Percentiles rank a stretch among this genome's conserved stretches.
These are phyloP conservation scores for Forsythia viridissima DNA, from an alignment of 257 asterid species.

Conservation along the genomic window DNA sequence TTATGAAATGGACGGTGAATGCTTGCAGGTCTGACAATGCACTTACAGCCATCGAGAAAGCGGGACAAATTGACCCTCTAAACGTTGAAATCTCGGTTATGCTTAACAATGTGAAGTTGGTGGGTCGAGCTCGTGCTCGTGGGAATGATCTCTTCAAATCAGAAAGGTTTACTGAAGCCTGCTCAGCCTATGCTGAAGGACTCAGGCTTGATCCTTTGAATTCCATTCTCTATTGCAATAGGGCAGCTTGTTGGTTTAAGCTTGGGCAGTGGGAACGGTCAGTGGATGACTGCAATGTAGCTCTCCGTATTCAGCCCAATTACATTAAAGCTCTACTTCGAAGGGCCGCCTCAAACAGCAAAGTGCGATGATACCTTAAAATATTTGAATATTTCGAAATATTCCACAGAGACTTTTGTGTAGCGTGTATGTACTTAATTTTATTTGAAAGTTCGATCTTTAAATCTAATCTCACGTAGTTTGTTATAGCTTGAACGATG, in stretches of 20 bases:
- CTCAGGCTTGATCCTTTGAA: slow-evolving; percentile 73
- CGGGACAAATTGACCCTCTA: slow-evolving; percentile 58
- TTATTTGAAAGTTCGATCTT: not conserved
- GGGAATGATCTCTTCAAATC: slow-evolving; percentile 90
- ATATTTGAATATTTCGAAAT: not conserved
- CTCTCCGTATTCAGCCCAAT: slow-evolving; percentile 72
- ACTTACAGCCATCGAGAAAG: slow-evolving; percentile 57
- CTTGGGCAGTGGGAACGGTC: slow-evolving; percentile 79
- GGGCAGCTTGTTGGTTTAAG: slow-evolving; percentile 98
- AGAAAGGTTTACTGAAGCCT: slow-evolving; percentile 90
- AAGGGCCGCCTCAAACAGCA: slow-evolving; percentile 80
- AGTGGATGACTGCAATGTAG: slow-evolving; percentile 81
- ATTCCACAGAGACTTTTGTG: not conserved
- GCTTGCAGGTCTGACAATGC: slow-evolving; percentile 81
- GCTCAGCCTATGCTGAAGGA: slow-evolving; percentile 89
- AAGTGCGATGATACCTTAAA: slow-evolving; percentile 21
- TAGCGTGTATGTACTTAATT: not conserved
- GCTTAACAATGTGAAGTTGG: slow-evolving; percentile 59
- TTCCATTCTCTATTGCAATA: slow-evolving; percentile 87
- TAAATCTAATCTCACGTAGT: not conserved
- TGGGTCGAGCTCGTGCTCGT: slow-evolving; percentile 74
- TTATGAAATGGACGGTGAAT: slow-evolving; percentile 23
- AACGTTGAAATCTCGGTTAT: slow-evolving; percentile 57
- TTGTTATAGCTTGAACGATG: slow-evolving; percentile 76
- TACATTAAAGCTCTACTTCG: slow-evolving; percentile 86